A percentile compares a stretch with the other conserved stretches of the same genome.
Evolutionary conservation across 2,329 filamentous ascomycete genomes (phyloP).

Genomic region (Stagonosporopsis tanaceti): DNA sequence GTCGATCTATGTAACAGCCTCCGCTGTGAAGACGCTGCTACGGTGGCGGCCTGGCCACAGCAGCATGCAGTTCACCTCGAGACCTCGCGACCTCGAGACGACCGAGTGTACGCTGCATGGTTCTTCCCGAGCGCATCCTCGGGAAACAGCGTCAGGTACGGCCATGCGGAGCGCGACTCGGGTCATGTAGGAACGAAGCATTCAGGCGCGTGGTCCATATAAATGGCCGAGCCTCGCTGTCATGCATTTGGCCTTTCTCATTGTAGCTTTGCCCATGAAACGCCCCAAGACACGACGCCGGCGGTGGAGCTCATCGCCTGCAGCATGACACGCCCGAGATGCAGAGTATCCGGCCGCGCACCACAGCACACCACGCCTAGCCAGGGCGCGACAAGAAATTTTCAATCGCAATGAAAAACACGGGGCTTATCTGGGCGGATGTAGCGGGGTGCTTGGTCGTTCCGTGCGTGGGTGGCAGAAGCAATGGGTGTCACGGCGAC

Average conservation of each 20-base stretch:
- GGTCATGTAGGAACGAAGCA: constrained; percentile 36
- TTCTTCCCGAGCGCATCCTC: constrained; percentile 28
- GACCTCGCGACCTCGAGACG: not conserved
- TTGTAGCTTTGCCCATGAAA: constrained; percentile 29
- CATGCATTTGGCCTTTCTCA: constrained; percentile 22
- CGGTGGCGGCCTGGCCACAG: not conserved
- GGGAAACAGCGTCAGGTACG: constrained; percentile 30
- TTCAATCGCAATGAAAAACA: constrained; percentile 35
- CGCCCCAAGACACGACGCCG: constrained; percentile 27
- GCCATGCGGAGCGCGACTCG: constrained; percentile 33
- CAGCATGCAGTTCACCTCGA: not conserved
- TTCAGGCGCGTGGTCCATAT: constrained; percentile 30
- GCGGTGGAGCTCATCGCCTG: constrained; percentile 24
- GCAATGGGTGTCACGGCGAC: constrained; percentile 27
- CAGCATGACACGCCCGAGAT: constrained; percentile 25
- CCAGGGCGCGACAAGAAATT: constrained; percentile 32
- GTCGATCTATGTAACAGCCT: constrained; percentile 8
- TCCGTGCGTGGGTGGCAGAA: constrained; percentile 26
- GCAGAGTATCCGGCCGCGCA: constrained; percentile 35
- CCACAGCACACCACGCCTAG: constrained; percentile 23
- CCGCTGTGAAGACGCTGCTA: not conserved
- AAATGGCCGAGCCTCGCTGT: constrained; percentile 33
- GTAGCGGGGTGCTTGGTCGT: constrained; percentile 25
- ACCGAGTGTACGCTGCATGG: not conserved
- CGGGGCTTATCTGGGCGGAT: constrained; percentile 38